A percentile compares a stretch with the other conserved stretches of the same genome.
Evolutionary conservation across 2,329 filamentous ascomycete species (phyloP).

Genomic region (Fusarium palustre): DNA sequence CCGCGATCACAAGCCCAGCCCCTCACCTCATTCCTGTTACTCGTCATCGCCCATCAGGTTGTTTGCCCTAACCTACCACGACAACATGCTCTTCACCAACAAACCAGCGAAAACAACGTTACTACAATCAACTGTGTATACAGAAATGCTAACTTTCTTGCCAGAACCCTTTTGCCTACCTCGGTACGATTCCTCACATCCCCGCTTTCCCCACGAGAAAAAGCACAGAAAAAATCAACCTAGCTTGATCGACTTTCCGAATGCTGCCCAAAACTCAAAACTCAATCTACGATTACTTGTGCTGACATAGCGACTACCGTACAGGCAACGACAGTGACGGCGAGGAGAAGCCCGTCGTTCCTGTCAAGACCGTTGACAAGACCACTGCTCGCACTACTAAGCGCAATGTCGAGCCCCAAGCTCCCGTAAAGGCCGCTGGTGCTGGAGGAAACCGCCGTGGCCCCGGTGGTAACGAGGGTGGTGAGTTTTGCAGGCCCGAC

Average conservation of each 20-base stretch:
- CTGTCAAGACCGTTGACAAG: slow-evolving; percentile 92
- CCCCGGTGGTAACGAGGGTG: slow-evolving; percentile 83
- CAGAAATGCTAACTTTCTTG: slow-evolving; percentile 37
- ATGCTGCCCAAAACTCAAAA: slow-evolving; percentile 31
- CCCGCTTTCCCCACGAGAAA: slow-evolving; percentile 36
- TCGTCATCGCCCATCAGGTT: slow-evolving; percentile 37
- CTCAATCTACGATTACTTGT: slow-evolving; percentile 37
- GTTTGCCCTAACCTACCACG: slow-evolving; percentile 40
- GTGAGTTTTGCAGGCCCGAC: slow-evolving; percentile 64
- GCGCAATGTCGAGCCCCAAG: slow-evolving; percentile 85
- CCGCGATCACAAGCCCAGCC: slow-evolving; percentile 17
- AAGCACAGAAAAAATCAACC: slow-evolving; percentile 20
- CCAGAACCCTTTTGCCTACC: slow-evolving; percentile 97
- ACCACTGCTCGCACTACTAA: slow-evolving; percentile 78
- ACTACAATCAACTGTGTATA: background rate
- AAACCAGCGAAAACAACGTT: slow-evolving; percentile 8
- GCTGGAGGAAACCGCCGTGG: slow-evolving; percentile 63
- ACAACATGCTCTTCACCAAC: slow-evolving; percentile 7
- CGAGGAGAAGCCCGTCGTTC: slow-evolving; percentile 80
- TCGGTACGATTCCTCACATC: slow-evolving; percentile 75
- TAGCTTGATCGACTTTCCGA: slow-evolving; percentile 36
- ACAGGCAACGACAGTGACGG: slow-evolving; percentile 71
- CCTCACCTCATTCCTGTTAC: slow-evolving; percentile 31
- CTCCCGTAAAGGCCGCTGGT: slow-evolving; percentile 63
- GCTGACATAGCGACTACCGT: slow-evolving; percentile 37